Conservation (phyloP, 2,329 filamentous ascomycete genomes). For the Paracoccidioides lutzii region DNA sequence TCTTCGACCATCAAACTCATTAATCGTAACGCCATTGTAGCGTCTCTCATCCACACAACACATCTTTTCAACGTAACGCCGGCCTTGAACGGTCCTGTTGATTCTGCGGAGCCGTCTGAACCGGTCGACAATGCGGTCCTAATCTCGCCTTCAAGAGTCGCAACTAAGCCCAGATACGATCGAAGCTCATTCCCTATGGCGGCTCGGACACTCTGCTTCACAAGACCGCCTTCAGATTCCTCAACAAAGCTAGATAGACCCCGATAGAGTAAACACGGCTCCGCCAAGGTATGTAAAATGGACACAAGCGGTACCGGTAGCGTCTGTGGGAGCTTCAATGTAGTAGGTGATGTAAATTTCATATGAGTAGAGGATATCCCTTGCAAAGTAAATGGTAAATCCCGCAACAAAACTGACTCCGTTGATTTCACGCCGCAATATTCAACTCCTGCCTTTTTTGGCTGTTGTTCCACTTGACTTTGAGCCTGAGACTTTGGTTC, state of each 20-base stretch:
- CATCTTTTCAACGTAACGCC: constrained; percentile 91
- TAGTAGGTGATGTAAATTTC: constrained; percentile 56
- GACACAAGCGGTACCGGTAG: constrained; percentile 76
- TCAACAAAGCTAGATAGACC: constrained; percentile 71
- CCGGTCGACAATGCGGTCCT: constrained; percentile 63
- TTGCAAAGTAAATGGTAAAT: constrained; percentile 85
- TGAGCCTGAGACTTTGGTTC: constrained; percentile 6
- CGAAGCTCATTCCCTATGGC: constrained; percentile 75
- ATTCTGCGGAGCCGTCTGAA: constrained; percentile 36
- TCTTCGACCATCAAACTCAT: constrained; percentile 94
- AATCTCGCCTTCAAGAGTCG: constrained; percentile 85
- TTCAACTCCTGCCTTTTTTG: constrained; percentile 5
- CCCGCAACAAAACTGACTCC: constrained; percentile 56
- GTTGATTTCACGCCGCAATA: constrained; percentile 4
- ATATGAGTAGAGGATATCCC: constrained; percentile 80
- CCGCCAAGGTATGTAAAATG: constrained; percentile 75
- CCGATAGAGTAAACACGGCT: constrained; percentile 85
- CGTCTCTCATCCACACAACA: constrained; percentile 93
- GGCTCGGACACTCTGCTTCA: constrained; percentile 81
- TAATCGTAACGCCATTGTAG: constrained; percentile 84
- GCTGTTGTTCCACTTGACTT: constrained; percentile 9
- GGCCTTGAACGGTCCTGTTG: constrained; percentile 63
- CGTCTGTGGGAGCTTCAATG: constrained; percentile 61
- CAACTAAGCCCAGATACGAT: constrained; percentile 80
- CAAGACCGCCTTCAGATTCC: constrained; percentile 65